Evolutionary conservation across 495 filamentous ascomycete genomes (phyloP).

Genomic region (Apiosordaria backusii): DNA sequence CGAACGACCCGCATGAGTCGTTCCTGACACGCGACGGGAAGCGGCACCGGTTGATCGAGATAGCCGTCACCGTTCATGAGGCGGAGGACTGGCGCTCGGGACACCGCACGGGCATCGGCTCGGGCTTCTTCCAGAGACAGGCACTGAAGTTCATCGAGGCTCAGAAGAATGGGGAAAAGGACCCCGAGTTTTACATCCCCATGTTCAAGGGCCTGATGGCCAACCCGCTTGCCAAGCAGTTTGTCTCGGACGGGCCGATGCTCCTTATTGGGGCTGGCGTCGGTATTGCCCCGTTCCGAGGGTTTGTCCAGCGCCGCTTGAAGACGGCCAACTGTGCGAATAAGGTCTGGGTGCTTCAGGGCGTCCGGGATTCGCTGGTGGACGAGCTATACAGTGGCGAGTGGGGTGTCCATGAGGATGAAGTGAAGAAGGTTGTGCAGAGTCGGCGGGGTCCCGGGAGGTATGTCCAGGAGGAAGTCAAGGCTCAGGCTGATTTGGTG

Average conservation of each 20-base stretch:
- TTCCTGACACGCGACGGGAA: slow-evolving; percentile 62
- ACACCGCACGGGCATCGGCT: slow-evolving; percentile 65
- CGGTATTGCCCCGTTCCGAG: slow-evolving; percentile 93
- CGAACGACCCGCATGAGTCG: slow-evolving; percentile 88
- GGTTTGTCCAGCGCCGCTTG: slow-evolving; percentile 91
- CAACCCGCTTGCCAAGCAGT: slow-evolving; percentile 87
- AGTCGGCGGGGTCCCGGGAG: slow-evolving; percentile 71
- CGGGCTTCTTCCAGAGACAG: slow-evolving; percentile 81
- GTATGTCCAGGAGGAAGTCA: slow-evolving; percentile 85
- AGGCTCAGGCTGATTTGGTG: slow-evolving; percentile 85
- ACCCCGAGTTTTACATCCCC: slow-evolving; percentile 68
- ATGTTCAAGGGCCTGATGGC: slow-evolving; percentile 99
- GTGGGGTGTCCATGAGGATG: slow-evolving; percentile 88
- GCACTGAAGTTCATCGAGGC: slow-evolving; percentile 66
- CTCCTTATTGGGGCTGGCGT: slow-evolving; percentile 94
- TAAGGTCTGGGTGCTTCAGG: slow-evolving; percentile 98
- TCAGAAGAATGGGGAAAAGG: slow-evolving; percentile 52
- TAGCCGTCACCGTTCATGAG: slow-evolving; percentile 92
- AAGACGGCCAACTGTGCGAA: slow-evolving; percentile 97
- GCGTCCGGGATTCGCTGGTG: slow-evolving; percentile 84
- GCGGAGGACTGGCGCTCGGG: slow-evolving; percentile 72
- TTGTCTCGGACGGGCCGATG: slow-evolving; percentile 91
- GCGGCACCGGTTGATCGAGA: slow-evolving; percentile 80
- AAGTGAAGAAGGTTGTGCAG: slow-evolving; percentile 92
- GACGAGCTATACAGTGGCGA: slow-evolving; percentile 96